A percentile compares a stretch with the other conserved stretches of the same genome.
These are phyloP conservation scores for Mycena vitilis DNA, from an alignment of 768 basidiomycete species.

Conservation along the genomic window DNA sequence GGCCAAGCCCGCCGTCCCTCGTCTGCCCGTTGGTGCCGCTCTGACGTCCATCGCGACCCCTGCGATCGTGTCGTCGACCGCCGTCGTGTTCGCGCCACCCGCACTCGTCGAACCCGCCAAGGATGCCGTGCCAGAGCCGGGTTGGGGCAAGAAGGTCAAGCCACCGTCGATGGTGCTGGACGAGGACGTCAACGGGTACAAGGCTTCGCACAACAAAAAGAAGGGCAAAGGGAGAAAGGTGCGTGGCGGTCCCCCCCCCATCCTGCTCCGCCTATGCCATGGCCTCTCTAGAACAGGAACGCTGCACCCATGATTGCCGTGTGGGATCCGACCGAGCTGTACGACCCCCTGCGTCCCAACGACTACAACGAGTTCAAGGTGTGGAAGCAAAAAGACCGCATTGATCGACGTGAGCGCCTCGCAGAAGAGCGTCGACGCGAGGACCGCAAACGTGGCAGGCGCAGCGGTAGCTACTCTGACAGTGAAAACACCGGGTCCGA, in stretches of 20 bases:
- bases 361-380: conserved; percentile 91
- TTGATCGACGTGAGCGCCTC: conserved; percentile 76
- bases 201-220: conserved; percentile 65
- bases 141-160: conserved; percentile 91
- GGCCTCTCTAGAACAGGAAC: conserved; percentile 56
- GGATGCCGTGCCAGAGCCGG: conserved; percentile 59
- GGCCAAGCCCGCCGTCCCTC: conserved; percentile 61
- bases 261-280: conserved; percentile 14
- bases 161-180: conserved; percentile 92
- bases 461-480: conserved; percentile 72
- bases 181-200: conserved; percentile 90
- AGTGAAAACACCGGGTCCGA: conserved; percentile 75
- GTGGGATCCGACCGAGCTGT: conserved; percentile 85
- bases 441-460: conserved; percentile 68
- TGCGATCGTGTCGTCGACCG: conserved; percentile 46
- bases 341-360: conserved; percentile 87
- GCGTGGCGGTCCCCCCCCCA: conserved; percentile 28
- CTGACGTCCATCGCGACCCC: conserved; percentile 47
- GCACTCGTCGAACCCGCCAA: conserved; percentile 49
- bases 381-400: conserved; percentile 81
- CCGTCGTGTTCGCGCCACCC: conserved; percentile 43
- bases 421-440: conserved; percentile 68
- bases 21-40: conserved; percentile 74
- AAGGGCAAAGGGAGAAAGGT: conserved; percentile 74
- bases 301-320: conserved; percentile 62